These are phyloP conservation scores for Xylaria sp. DNA, from an alignment of 2,329 filamentous ascomycete genomes.

Conservation along the genomic window DNA sequence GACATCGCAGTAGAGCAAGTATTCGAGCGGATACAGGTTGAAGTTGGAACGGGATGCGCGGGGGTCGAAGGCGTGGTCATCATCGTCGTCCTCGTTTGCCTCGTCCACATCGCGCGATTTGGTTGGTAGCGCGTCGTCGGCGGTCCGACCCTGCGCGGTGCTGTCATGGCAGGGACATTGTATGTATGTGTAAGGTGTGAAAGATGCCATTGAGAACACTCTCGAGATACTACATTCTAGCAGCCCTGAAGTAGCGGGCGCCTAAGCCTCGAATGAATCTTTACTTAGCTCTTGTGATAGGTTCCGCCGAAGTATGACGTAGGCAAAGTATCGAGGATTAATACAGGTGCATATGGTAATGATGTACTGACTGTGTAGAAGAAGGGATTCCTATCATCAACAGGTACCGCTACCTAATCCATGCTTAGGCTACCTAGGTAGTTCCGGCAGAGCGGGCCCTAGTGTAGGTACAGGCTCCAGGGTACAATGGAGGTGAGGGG, in stretches of 20 bases:
- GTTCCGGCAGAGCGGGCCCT: too few relatives aligned
- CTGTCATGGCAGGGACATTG: slow-evolving; percentile 68
- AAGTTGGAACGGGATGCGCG: slow-evolving; percentile 86
- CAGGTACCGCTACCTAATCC: background rate
- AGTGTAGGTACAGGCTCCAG: background rate
- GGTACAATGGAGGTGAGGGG: too few relatives aligned
- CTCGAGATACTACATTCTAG: slow-evolving; percentile 43
- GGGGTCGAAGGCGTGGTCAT: slow-evolving; percentile 80
- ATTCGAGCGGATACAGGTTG: slow-evolving; percentile 91
- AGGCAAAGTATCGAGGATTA: background rate
- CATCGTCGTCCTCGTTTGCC: slow-evolving; percentile 67
- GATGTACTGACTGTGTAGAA: background rate
- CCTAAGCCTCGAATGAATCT: slow-evolving; percentile 10
- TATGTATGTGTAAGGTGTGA: slow-evolving; percentile 72
- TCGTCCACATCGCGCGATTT: slow-evolving; percentile 36
- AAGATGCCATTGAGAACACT: slow-evolving; percentile 48
- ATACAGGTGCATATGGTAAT: background rate
- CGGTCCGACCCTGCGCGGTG: slow-evolving; percentile 37
- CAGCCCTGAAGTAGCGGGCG: slow-evolving; percentile 30
- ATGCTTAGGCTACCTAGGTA: background rate
- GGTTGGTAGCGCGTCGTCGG: slow-evolving; percentile 50
- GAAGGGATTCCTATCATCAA: background rate
- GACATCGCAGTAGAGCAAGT: slow-evolving; percentile 96
- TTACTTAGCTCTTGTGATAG: background rate
- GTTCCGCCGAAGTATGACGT: slow-evolving; percentile 7